Percentiles rank a stretch among this genome's conserved stretches.
Conservation (phyloP, 768 basidiomycete genomes). For the Tubosaeta sp. region DNA sequence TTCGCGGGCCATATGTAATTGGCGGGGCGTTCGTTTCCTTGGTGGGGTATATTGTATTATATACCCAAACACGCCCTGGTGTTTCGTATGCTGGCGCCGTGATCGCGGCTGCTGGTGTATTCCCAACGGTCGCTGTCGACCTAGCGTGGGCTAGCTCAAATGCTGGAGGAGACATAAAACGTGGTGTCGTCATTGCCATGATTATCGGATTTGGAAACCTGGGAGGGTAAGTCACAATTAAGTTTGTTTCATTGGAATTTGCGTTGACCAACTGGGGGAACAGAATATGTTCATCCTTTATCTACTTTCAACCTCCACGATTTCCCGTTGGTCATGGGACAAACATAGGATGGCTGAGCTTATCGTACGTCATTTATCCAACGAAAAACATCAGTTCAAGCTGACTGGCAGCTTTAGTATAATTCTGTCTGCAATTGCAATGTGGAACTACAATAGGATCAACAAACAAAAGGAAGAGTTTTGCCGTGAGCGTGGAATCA, state of each 20-base stretch:
- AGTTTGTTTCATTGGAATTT: conserved; percentile 12
- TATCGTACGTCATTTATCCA: conserved; percentile 15
- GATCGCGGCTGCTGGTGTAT: conserved; percentile 50
- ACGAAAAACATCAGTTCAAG: conserved; percentile 21
- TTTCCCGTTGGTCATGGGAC: conserved; percentile 37
- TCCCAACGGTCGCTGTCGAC: conserved; percentile 43
- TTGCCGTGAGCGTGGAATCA: conserved; percentile 43
- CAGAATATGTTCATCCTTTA: conserved; percentile 41
- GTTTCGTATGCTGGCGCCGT: conserved; percentile 44
- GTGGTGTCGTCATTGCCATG: conserved; percentile 49
- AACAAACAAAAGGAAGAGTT: conserved; percentile 46
- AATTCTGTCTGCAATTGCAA: conserved; percentile 37
- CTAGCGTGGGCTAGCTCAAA: conserved; percentile 56
- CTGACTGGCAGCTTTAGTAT: conserved; percentile 32
- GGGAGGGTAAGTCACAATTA: conserved; percentile 36
- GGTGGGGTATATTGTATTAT: conserved; percentile 49
- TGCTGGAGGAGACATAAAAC: conserved; percentile 52
- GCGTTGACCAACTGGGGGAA: not conserved
- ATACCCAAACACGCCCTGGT: conserved; percentile 26
- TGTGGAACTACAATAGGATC: conserved; percentile 46
- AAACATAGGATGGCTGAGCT: conserved; percentile 33
- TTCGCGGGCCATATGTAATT: conserved; percentile 50
- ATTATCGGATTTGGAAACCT: conserved; percentile 54
- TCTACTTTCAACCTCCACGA: conserved; percentile 37
- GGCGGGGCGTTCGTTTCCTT: conserved; percentile 39